These are phyloP conservation scores for Quillaja saponaria DNA, from an alignment of 306 rosid genomes.

Conservation along the genomic window DNA sequence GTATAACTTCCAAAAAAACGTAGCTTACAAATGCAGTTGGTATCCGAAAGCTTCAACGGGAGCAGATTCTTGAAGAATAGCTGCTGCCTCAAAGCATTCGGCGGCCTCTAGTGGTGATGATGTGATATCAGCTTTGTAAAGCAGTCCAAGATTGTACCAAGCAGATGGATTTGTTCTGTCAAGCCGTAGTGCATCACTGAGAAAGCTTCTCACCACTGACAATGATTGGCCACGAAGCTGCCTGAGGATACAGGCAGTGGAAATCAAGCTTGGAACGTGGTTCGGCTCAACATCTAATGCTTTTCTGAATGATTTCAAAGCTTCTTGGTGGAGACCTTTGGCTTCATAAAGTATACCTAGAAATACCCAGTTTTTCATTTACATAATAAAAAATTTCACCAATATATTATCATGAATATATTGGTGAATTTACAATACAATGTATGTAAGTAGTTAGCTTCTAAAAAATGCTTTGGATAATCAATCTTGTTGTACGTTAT, in stretches of 20 bases:
- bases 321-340: conserved; percentile 69
- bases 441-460: too few relatives aligned
- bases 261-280: conserved; percentile 81
- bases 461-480: too few relatives aligned
- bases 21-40: too few relatives aligned
- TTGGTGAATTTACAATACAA: too few relatives aligned
- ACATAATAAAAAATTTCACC: neutral
- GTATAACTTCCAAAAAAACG: too few relatives aligned
- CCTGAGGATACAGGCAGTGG: conserved; percentile 68
- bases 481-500: too few relatives aligned
- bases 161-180: conserved; percentile 75
- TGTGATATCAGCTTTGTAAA: conserved; percentile 59
- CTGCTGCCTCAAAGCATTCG: conserved; percentile 85
- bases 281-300: conserved; percentile 75
- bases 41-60: conserved; percentile 83
- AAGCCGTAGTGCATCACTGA: conserved; percentile 71
- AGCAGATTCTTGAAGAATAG: conserved; percentile 72
- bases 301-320: conserved; percentile 63
- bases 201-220: conserved; percentile 75
- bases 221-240: conserved; percentile 67
- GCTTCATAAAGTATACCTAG: conserved; percentile 73
- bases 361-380: conserved; percentile 19
- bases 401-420: too few relatives aligned
- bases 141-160: conserved; percentile 92
- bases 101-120: conserved; percentile 57